These are phyloP conservation scores for Akanthomyces dipterigenus DNA, from an alignment of 2,329 filamentous ascomycete species.

Conservation along the genomic window DNA sequence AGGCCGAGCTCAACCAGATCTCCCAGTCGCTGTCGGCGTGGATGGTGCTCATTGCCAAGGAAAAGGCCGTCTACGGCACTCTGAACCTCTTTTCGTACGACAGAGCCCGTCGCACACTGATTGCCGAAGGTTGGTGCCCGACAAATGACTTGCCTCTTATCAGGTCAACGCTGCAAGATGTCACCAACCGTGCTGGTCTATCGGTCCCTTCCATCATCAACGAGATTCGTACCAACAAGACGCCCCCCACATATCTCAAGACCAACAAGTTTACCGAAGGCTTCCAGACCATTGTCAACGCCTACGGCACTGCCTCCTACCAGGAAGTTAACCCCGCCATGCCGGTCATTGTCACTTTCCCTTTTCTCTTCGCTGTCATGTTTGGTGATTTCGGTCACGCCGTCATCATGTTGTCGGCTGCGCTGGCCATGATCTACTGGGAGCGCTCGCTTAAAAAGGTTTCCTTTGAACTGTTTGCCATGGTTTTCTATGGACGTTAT, in stretches of 20 bases:
- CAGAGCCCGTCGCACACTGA: conserved; percentile 87
- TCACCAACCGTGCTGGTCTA: conserved; percentile 89
- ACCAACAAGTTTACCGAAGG: conserved; percentile 98
- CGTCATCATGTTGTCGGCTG: conserved; percentile 76
- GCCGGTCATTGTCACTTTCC: conserved; percentile 93
- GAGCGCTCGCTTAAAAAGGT: conserved; percentile 92
- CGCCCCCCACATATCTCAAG: conserved; percentile 92
- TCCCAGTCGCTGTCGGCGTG: conserved; percentile 87
- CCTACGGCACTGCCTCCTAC: conserved; percentile 96
- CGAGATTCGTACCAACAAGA: conserved; percentile 94
- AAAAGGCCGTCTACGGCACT: conserved; percentile 95
- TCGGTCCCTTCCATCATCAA: conserved; percentile 99
- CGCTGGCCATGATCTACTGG: conserved; percentile 91
- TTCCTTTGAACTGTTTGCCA: conserved; percentile 85
- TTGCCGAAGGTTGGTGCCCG: conserved; percentile 96
- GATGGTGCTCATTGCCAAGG: conserved; percentile 97
- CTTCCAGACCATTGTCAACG: conserved; percentile 98
- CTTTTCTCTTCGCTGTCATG: conserved; percentile 99
- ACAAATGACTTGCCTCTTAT: conserved; percentile 85
- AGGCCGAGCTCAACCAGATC: conserved; percentile 90
- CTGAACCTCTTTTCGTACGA: conserved; percentile 97
- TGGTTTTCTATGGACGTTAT: conserved; percentile 98
- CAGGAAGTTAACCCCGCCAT: conserved; percentile 94
- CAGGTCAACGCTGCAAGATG: conserved; percentile 88
- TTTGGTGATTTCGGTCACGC: conserved; percentile 97